phyloP scores from a whole-genome alignment of 1,284 basidiomycete genomes.

The Cutaneotrichosporon sp. region DNA sequence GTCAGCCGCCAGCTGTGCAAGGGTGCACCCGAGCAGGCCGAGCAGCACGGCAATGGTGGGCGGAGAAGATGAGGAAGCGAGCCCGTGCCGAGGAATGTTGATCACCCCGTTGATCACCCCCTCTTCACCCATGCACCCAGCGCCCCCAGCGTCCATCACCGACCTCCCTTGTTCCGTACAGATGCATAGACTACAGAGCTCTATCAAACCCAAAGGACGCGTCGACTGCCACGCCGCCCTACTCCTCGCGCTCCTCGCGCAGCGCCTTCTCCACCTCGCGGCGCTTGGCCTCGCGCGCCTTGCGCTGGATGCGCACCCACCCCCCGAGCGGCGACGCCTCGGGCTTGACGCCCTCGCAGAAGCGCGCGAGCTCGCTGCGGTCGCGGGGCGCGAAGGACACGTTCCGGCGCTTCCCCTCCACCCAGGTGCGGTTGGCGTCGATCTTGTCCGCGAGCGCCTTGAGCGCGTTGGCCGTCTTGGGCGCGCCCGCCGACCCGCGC shows the following conservation, averaged over 20 bases:
- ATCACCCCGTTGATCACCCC: too few species aligned
- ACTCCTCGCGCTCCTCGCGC: conserved; percentile 33
- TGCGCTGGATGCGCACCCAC: conserved; percentile 76
- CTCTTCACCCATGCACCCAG: too few species aligned
- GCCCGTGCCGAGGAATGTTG: too few species aligned
- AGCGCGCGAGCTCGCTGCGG: conserved; percentile 67
- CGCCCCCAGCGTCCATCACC: too few species aligned
- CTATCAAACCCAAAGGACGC: too few species aligned
- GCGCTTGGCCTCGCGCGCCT: conserved; percentile 74
- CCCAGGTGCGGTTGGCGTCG: conserved; percentile 78
- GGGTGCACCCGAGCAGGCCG: too few species aligned
- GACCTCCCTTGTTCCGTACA: too few species aligned
- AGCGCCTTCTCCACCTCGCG: conserved; percentile 60
- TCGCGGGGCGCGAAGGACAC: conserved; percentile 71
- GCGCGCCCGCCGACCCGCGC: conserved; percentile 55
- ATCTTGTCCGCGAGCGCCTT: conserved; percentile 80
- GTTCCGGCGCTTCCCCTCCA: conserved; percentile 66
- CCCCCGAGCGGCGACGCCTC: conserved; percentile 76
- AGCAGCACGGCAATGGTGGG: too few species aligned
- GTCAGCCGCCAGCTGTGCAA: too few species aligned
- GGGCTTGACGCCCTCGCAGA: conserved; percentile 65
- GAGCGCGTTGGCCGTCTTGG: conserved; percentile 57
- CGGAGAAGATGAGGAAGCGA: too few species aligned
- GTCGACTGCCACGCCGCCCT: background rate
- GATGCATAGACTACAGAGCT: conserved; percentile 1